A percentile compares a stretch with the other conserved stretches of the same genome.
These are phyloP conservation scores for Coemansia sp. DNA, from an alignment of 192 early-diverging fungal species.

Conservation along the genomic window DNA sequence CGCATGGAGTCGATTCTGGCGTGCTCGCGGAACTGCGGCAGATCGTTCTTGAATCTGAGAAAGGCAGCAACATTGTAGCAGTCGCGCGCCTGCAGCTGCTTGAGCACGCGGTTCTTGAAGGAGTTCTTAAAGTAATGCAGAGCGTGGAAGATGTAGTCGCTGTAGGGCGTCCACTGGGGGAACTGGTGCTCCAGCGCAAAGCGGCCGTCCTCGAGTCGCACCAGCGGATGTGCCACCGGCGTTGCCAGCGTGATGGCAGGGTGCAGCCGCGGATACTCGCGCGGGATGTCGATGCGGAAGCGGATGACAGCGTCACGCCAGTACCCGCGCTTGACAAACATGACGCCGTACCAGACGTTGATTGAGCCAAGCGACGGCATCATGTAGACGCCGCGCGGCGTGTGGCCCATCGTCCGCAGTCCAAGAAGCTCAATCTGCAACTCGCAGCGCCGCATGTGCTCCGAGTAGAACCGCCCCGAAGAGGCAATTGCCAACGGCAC, in stretches of 20 bases:
- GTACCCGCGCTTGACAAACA: slow-evolving; percentile 89
- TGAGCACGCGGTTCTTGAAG: slow-evolving; percentile 78
- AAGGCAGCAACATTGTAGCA: slow-evolving; percentile 52
- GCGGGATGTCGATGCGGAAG: slow-evolving; percentile 78
- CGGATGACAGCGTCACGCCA: slow-evolving; percentile 88
- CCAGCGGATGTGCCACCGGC: slow-evolving; percentile 82
- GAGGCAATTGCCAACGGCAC: slow-evolving; percentile 45
- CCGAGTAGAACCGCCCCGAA: slow-evolving; percentile 49
- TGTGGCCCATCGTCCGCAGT: slow-evolving; percentile 59
- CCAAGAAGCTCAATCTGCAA: slow-evolving; percentile 49
- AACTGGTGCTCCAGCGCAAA: slow-evolving; percentile 78
- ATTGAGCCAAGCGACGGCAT: slow-evolving; percentile 62
- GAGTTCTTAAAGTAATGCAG: slow-evolving; percentile 85
- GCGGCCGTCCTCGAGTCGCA: slow-evolving; percentile 64
- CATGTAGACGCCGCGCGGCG: slow-evolving; percentile 83
- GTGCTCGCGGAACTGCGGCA: slow-evolving; percentile 43
- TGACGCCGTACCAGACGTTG: slow-evolving; percentile 78
- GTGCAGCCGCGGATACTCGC: slow-evolving; percentile 70
- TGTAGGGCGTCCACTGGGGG: slow-evolving; percentile 77
- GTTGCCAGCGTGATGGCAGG: slow-evolving; percentile 74
- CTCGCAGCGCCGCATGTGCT: slow-evolving; percentile 55
- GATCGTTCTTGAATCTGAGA: slow-evolving; percentile 49
- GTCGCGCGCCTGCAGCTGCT: slow-evolving; percentile 44
- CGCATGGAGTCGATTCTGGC: slow-evolving; percentile 41
- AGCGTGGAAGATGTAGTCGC: slow-evolving; percentile 81